Base-by-base conservation (phyloP, 306 rosid species). In the Cicer pinnatifidum region DNA sequence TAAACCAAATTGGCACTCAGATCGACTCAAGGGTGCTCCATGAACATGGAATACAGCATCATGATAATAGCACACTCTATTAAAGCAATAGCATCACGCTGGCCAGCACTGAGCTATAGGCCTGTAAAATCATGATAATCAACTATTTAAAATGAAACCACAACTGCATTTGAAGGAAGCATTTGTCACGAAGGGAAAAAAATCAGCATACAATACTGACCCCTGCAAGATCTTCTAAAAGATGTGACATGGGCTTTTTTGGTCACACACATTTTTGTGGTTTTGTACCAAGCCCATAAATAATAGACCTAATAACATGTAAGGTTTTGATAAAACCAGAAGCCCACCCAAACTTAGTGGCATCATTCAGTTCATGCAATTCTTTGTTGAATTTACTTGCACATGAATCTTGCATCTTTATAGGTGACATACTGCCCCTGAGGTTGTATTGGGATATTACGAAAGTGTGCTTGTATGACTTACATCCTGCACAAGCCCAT, bases 131-230 rank as follows among this genome's bases (percentile, higher is more conserved):
- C 47, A 5, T 8, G 15, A 69, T 9, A 7, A 10, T 44, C 19
- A 11, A 44, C 40, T 66, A 66, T 19, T 69, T 48, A 48, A 11
- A 48, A 45, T 69, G 33, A 68, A 68, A 68, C 59, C 33, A 68
- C 12, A 68, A 68, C 9, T 68, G 47, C 33, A n/a, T 28, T 47
- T 47, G 53, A 37, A 11, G 72, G 20, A 46, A 67, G 72, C 44
- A 46, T 46, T 47, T 46, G 23, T 67, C n/a, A 8, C 8, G n/a
- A 47, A 46, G 58, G 44, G 15, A 28, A 39, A 69, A 47, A 47
- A 47, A 50, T 45, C 47, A 50, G 45, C 50, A 69, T 37, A 9
- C 45, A 47, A n/a, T n/a, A 39, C 15, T 33, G 7, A 69, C 60
- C 73, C 50, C 11, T 69, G 73, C 46, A 33, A 35, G 13, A 69